phyloP scores from a whole-genome alignment of 352 stramenopile species.

The Elongisporangium prolatum region DNA sequence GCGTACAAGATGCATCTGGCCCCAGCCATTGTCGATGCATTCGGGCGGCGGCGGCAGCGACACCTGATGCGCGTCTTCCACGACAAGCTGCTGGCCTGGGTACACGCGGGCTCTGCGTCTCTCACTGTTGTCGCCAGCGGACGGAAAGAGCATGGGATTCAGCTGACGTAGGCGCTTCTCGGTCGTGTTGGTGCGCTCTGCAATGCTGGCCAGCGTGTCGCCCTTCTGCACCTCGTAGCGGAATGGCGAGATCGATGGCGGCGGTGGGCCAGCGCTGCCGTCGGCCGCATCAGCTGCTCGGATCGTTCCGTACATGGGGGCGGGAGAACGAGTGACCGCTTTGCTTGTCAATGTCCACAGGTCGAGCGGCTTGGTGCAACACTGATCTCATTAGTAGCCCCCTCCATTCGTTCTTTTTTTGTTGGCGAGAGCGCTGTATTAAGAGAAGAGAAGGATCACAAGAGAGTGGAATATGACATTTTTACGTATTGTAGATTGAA shows the following conservation, averaged over 20 bases:
- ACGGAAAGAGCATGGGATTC: slow-evolving; percentile 54
- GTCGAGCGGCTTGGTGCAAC: not conserved
- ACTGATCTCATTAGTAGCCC: not conserved
- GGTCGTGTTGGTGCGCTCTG: slow-evolving; percentile 57
- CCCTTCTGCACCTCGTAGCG: slow-evolving; percentile 63
- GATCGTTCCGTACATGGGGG: slow-evolving; percentile 50
- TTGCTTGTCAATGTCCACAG: not conserved
- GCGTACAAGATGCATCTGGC: slow-evolving; percentile 79
- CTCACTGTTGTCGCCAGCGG: slow-evolving; percentile 5
- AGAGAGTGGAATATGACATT: not conserved
- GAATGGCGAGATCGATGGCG: slow-evolving; percentile 47
- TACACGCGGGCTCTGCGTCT: slow-evolving; percentile 53
- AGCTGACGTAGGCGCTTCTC: slow-evolving; percentile 50
- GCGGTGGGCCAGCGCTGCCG: slow-evolving; percentile 14
- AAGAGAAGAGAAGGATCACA: not conserved
- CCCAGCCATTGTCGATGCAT: slow-evolving; percentile 80
- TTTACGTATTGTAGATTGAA: not conserved
- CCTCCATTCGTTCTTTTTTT: not conserved
- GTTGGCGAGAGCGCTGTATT: not conserved
- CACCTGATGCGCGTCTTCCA: slow-evolving; percentile 61
- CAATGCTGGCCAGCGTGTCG: slow-evolving; percentile 62
- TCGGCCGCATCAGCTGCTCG: slow-evolving; percentile 18
- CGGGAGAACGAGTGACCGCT: not conserved
- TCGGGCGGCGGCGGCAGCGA: slow-evolving; percentile 72
- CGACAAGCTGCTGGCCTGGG: slow-evolving; percentile 64